A percentile compares a stretch with the other conserved stretches of the same genome.
These are phyloP conservation scores for Talaromyces sp. DNA, from an alignment of 2,329 filamentous ascomycete species.

Conservation along the genomic window DNA sequence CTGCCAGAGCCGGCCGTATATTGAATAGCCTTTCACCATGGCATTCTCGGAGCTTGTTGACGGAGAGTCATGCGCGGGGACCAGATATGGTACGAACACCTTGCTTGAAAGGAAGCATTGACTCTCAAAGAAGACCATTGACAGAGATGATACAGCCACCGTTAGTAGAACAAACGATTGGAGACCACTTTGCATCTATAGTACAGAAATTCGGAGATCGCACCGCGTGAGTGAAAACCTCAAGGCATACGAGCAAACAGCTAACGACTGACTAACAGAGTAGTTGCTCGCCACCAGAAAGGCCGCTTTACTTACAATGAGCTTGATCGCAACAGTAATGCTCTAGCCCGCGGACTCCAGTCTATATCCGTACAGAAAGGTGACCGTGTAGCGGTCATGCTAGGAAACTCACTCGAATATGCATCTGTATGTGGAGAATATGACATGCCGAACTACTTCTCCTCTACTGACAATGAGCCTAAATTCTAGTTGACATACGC, in stretches of 20 bases:
- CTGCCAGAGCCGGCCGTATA: background rate
- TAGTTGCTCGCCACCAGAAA: slow-evolving; percentile 63
- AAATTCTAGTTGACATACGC: slow-evolving; percentile 67
- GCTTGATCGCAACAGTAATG: slow-evolving; percentile 74
- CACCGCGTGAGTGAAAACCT: slow-evolving; percentile 49
- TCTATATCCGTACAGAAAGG: slow-evolving; percentile 74
- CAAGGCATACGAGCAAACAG: slow-evolving; percentile 6
- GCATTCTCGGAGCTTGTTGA: slow-evolving; percentile 26
- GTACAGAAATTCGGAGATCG: slow-evolving; percentile 47
- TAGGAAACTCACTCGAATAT: slow-evolving; percentile 84
- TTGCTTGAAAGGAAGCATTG: background rate
- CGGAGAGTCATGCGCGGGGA: slow-evolving; percentile 33
- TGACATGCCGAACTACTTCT: background rate
- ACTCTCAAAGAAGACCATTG: background rate
- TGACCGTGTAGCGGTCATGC: slow-evolving; percentile 77
- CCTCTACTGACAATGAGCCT: slow-evolving; percentile 21
- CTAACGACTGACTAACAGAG: slow-evolving; percentile 36
- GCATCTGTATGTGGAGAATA: slow-evolving; percentile 58
- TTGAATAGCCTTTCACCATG: background rate
- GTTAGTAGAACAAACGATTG: slow-evolving; percentile 48
- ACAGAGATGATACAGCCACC: slow-evolving; percentile 43
- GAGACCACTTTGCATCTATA: slow-evolving; percentile 47
- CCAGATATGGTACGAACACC: slow-evolving; percentile 29
- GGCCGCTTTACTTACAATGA: slow-evolving; percentile 67
- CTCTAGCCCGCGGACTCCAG: slow-evolving; percentile 67